Percentiles rank a stretch among this genome's conserved stretches.
phyloP scores from a whole-genome alignment of 139 green algal genomes.

The Edaphochlamys debaryana region DNA sequence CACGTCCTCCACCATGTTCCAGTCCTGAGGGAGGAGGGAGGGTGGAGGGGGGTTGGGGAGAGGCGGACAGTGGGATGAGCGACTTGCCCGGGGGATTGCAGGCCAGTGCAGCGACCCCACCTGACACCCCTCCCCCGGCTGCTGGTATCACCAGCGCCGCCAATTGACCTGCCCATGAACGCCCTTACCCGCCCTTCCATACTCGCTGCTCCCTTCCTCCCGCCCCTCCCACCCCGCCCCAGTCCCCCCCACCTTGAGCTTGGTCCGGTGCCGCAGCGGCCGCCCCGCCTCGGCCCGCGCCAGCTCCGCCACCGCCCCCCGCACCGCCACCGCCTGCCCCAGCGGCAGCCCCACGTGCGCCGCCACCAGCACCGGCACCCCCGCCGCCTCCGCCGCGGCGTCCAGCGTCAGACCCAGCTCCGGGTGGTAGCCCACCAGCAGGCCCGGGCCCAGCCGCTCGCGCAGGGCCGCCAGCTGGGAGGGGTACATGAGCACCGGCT shows the following conservation, averaged over 20 bases:
- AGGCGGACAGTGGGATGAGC: too few relatives aligned
- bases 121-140: too few relatives aligned
- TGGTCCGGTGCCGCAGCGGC: conserved; percentile 27
- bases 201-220: too few relatives aligned
- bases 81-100: too few relatives aligned
- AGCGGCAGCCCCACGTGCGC: conserved; percentile 46
- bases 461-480: conserved; percentile 3
- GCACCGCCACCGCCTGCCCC: conserved; percentile 31
- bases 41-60: too few relatives aligned
- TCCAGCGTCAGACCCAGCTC: conserved; percentile 30
- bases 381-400: conserved; percentile 2
- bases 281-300: neutral
- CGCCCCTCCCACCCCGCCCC: neutral
- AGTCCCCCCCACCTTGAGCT: conserved; percentile 33
- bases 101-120: too few relatives aligned
- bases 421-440: conserved; percentile 50
- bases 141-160: too few relatives aligned
- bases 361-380: conserved; percentile 42
- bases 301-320: conserved; percentile 25
- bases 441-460: conserved; percentile 2
- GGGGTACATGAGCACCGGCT: conserved; percentile 34
- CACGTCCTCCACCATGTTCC: conserved; percentile 6
- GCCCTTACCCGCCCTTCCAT: too few relatives aligned
- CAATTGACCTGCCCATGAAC: too few relatives aligned
- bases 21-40: conserved; percentile 1